phyloP scores from a whole-genome alignment of 176 grass and related monocot genomes.

The Puccinellia tenuiflora region DNA sequence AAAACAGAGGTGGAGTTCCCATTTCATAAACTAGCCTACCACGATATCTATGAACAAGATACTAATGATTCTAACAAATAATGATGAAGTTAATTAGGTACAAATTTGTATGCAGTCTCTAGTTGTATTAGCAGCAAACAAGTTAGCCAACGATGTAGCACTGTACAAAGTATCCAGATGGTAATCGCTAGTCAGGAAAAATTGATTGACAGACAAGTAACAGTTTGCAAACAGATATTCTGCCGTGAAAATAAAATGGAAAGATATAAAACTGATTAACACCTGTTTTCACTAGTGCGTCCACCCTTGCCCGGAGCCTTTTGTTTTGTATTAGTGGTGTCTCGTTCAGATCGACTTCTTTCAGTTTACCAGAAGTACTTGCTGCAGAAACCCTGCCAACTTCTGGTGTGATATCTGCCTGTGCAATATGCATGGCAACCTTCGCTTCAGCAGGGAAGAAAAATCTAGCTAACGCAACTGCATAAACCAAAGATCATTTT shows the following conservation, averaged over 20 bases:
- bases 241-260: background rate
- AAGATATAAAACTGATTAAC: background rate
- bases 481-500: slow-evolving; percentile 11
- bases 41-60: background rate
- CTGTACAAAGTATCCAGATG: background rate
- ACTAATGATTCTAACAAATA: background rate
- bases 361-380: slow-evolving; percentile 57
- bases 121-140: background rate
- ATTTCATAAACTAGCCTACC: too few relatives aligned
- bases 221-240: background rate
- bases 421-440: slow-evolving; percentile 90
- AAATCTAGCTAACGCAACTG: slow-evolving; percentile 88
- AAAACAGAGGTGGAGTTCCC: too few relatives aligned
- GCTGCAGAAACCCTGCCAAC: slow-evolving; percentile 42
- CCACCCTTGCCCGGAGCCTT: slow-evolving; percentile 69
- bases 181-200: slow-evolving; percentile 15
- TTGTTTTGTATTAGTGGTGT: slow-evolving; percentile 80
- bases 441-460: slow-evolving; percentile 96
- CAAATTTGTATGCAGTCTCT: background rate
- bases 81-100: background rate
- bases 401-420: slow-evolving; percentile 69
- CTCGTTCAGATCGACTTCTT: slow-evolving; percentile 93
- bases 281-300: slow-evolving; percentile 87
- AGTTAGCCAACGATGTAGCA: background rate
- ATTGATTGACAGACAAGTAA: background rate